phyloP scores from a whole-genome alignment of 495 filamentous ascomycete species.

The Trichoderma asperelloides region DNA sequence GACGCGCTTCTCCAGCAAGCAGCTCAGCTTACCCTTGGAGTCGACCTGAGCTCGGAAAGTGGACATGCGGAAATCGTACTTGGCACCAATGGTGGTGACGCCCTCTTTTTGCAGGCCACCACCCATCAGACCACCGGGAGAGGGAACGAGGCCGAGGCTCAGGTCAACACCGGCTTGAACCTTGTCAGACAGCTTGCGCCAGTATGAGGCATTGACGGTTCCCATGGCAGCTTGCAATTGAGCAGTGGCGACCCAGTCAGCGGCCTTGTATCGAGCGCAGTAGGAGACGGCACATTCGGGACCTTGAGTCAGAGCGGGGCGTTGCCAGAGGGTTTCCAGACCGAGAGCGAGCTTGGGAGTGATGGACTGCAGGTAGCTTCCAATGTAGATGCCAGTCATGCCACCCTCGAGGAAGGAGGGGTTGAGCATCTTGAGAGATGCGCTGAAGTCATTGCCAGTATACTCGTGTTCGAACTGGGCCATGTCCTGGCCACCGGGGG shows the following conservation, averaged over 20 bases:
- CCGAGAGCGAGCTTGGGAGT: slow-evolving; percentile 84
- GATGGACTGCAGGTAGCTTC: slow-evolving; percentile 87
- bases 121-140: slow-evolving; percentile 55
- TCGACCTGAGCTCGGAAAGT: slow-evolving; percentile 95
- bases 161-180: slow-evolving; percentile 94
- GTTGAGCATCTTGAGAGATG: slow-evolving; percentile 84
- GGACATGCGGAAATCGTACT: slow-evolving; percentile 94
- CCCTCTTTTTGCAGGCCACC: slow-evolving; percentile 71
- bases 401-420: slow-evolving; percentile 87
- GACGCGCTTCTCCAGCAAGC: slow-evolving; percentile 89
- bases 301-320: slow-evolving; percentile 61
- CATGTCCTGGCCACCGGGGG: slow-evolving; percentile 63
- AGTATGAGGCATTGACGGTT: slow-evolving; percentile 85
- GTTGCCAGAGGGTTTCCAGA: slow-evolving; percentile 90
- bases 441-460: slow-evolving; percentile 83
- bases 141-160: slow-evolving; percentile 75
- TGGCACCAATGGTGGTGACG: slow-evolving; percentile 81
- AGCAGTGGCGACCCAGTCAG: slow-evolving; percentile 83
- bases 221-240: slow-evolving; percentile 76
- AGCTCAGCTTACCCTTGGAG: slow-evolving; percentile 85
- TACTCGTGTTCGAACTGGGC: slow-evolving; percentile 91
- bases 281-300: slow-evolving; percentile 84
- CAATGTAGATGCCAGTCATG: slow-evolving; percentile 88
- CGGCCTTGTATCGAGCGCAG: slow-evolving; percentile 76
- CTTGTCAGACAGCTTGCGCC: slow-evolving; percentile 86